phyloP scores from a whole-genome alignment of 495 filamentous ascomycete species.

The Bacidia gigantensis region DNA sequence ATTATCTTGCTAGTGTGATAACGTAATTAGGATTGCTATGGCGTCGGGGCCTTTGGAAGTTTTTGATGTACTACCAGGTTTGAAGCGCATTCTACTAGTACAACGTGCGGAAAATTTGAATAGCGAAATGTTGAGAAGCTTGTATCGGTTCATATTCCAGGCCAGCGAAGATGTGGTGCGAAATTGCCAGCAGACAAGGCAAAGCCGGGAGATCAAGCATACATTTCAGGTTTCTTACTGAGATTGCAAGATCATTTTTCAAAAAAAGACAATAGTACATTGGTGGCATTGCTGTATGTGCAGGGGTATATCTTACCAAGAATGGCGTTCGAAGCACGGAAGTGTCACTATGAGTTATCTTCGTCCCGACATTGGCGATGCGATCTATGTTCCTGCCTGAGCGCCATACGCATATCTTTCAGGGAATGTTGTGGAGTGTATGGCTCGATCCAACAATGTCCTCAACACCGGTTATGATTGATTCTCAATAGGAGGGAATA shows the following conservation, averaged over 20 bases:
- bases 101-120: constrained; percentile 33
- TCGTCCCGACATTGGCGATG: constrained; percentile 47
- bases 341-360: constrained; percentile 56
- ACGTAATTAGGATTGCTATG: constrained; percentile 58
- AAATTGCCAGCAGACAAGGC: constrained; percentile 26
- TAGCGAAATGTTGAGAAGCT: constrained; percentile 44
- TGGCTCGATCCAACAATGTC: constrained; percentile 72
- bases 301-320: background rate
- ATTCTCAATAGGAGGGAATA: too few species aligned
- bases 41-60: constrained; percentile 65
- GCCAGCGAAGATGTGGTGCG: constrained; percentile 34
- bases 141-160: constrained; percentile 43
- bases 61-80: constrained; percentile 42
- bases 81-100: constrained; percentile 38
- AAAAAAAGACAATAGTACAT: constrained; percentile 28
- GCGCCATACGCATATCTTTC: constrained; percentile 67
- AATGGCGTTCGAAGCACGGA: background rate
- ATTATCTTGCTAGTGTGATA: too few species aligned
- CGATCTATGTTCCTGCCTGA: constrained; percentile 63
- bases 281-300: constrained; percentile 12
- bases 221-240: constrained; percentile 49
- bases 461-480: constrained; percentile 60
- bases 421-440: constrained; percentile 75
- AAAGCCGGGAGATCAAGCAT: constrained; percentile 39
- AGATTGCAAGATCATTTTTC: constrained; percentile 54